Evolutionary conservation across 495 filamentous ascomycete genomes (phyloP).

Genomic region (Bacidia rubella): DNA sequence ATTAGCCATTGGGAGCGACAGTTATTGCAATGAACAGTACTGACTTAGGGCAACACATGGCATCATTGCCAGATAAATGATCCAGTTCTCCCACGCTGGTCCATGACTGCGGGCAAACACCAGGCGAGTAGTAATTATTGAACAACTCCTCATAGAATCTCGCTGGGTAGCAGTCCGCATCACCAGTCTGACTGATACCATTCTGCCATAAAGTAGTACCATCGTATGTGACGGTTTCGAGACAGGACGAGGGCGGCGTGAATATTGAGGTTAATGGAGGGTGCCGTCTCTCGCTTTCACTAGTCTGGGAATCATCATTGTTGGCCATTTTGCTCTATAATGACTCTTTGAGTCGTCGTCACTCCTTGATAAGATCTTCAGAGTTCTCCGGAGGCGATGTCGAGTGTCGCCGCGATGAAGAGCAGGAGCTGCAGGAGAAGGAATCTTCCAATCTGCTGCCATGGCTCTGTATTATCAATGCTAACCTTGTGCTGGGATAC

Average conservation of each 20-base stretch:
- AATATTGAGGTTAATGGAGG: slow-evolving; percentile 11
- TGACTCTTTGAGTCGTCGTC: too few species aligned
- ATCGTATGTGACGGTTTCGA: slow-evolving; percentile 9
- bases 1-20: not conserved
- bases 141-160: slow-evolving; percentile 6
- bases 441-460: too few species aligned
- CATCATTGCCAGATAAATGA: slow-evolving; percentile 3
- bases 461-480: too few species aligned
- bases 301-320: not conserved
- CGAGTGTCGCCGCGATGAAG: too few species aligned
- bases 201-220: slow-evolving; percentile 12
- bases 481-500: too few species aligned
- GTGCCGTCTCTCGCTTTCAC: not conserved
- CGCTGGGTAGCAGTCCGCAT: slow-evolving; percentile 10
- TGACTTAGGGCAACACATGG: slow-evolving; percentile 7
- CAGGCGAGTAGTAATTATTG: slow-evolving; percentile 10
- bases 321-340: too few species aligned
- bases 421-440: too few species aligned
- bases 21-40: not conserved
- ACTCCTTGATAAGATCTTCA: too few species aligned
- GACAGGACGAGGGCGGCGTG: slow-evolving; percentile 10
- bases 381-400: too few species aligned
- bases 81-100: slow-evolving; percentile 3
- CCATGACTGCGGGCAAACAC: slow-evolving; percentile 11
- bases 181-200: slow-evolving; percentile 10